Percentiles rank a stretch among this genome's conserved stretches.
Evolutionary conservation across 768 basidiomycete genomes (phyloP).

Genomic region (Psilocybe cubensis): DNA sequence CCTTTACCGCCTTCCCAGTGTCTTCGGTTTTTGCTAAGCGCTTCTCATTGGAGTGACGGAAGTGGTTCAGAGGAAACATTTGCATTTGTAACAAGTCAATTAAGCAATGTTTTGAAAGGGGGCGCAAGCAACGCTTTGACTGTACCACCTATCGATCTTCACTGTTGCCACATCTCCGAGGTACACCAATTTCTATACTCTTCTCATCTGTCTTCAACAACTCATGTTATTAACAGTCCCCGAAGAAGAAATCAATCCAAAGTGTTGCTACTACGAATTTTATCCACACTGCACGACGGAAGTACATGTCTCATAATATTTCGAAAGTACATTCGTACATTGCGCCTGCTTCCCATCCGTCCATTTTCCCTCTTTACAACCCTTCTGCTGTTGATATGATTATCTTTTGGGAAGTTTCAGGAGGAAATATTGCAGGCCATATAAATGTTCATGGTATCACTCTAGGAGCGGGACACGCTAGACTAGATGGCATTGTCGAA

Average conservation of each 20-base stretch:
- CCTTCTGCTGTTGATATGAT: conserved; percentile 74
- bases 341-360: conserved; percentile 47
- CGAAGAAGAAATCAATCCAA: conserved; percentile 24
- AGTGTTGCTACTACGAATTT: conserved; percentile 43
- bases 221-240: conserved; percentile 8
- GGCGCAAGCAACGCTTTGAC: conserved; percentile 35
- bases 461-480: conserved; percentile 72
- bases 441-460: conserved; percentile 57
- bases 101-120: conserved; percentile 56
- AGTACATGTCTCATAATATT: conserved; percentile 35
- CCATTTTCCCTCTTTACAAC: conserved; percentile 82
- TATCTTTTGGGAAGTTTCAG: conserved; percentile 76
- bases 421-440: conserved; percentile 63
- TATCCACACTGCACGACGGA: conserved; percentile 55
- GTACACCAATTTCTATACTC: conserved; percentile 33
- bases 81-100: conserved; percentile 54
- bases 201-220: not conserved
- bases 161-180: conserved; percentile 48
- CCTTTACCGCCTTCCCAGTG: conserved; percentile 50
- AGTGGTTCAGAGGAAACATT: conserved; percentile 44
- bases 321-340: conserved; percentile 58
- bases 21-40: conserved; percentile 46
- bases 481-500: conserved; percentile 63
- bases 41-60: conserved; percentile 39
- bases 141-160: conserved; percentile 60